These are phyloP conservation scores for Picochlorum sp. DNA, from an alignment of 139 green algal species.

Conservation along the genomic window DNA sequence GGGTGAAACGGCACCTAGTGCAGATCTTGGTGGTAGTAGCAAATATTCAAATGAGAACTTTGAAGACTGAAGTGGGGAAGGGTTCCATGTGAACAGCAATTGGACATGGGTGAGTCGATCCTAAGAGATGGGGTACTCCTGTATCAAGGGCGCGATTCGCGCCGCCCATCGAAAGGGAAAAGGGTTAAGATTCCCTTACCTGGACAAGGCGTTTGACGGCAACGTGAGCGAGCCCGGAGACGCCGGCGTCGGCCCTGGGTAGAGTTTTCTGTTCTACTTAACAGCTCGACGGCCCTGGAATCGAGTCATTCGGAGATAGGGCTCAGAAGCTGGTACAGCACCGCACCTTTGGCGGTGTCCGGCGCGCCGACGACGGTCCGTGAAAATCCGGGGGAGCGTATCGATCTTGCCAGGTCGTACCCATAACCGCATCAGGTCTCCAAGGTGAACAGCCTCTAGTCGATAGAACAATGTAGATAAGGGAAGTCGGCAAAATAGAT, in stretches of 20 bases:
- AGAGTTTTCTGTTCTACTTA: slow-evolving; percentile 96
- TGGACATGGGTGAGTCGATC: slow-evolving; percentile 91
- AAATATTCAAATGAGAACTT: slow-evolving; percentile 93
- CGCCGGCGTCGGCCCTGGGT: slow-evolving; percentile 65
- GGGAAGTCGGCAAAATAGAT: slow-evolving; percentile 94
- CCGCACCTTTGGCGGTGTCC: slow-evolving; percentile 70
- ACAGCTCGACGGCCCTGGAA: slow-evolving; percentile 75
- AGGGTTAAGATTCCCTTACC: slow-evolving; percentile 91
- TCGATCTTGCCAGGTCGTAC: slow-evolving; percentile 72
- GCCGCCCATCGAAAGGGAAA: slow-evolving; percentile 80
- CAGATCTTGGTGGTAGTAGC: slow-evolving; percentile 93
- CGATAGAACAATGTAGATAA: slow-evolving; percentile 94
- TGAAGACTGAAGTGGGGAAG: slow-evolving; percentile 88
- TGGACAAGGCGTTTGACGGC: slow-evolving; percentile 69
- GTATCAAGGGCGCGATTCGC: slow-evolving; percentile 70
- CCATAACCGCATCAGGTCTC: slow-evolving; percentile 95
- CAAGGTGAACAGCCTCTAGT: slow-evolving; percentile 94
- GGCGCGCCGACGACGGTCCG: slow-evolving; percentile 70
- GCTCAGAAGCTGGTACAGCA: slow-evolving; percentile 74
- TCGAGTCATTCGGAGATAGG: slow-evolving; percentile 80
- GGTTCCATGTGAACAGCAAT: slow-evolving; percentile 93
- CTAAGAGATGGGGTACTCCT: slow-evolving; percentile 82
- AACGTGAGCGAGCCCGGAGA: slow-evolving; percentile 74
- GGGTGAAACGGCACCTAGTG: slow-evolving; percentile 75
- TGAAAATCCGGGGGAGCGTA: slow-evolving; percentile 80